Evolutionary conservation across 1,139 yeast species (phyloP).

Genomic region (Suhomyces choctaworum): DNA sequence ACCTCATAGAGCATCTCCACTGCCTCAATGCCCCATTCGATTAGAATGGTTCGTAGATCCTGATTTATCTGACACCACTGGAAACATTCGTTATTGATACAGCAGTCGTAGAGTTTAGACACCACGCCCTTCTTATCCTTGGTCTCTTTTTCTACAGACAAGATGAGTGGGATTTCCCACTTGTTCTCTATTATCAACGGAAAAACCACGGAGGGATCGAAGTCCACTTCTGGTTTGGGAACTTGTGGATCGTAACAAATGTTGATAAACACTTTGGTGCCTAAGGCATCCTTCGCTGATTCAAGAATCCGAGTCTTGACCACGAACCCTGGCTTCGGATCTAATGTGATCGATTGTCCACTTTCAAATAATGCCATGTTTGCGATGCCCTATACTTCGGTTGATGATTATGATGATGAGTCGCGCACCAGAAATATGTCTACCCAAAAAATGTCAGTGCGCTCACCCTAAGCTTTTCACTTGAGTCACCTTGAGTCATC

Average conservation of each 20-base stretch:
- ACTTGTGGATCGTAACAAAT: constrained; percentile 66
- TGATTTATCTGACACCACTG: constrained; percentile 59
- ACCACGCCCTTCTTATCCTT: constrained; percentile 68
- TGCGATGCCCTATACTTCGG: no score
- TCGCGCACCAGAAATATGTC: not conserved
- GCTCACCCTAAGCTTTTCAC: constrained; percentile 3
- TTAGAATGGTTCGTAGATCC: constrained; percentile 48
- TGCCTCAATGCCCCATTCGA: constrained; percentile 69
- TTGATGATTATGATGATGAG: not conserved
- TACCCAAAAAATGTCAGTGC: not conserved
- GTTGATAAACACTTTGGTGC: constrained; percentile 75
- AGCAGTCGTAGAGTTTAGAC: constrained; percentile 74
- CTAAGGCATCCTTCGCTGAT: constrained; percentile 28
- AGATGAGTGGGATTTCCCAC: constrained; percentile 84
- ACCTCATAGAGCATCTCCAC: constrained; percentile 52
- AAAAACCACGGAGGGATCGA: constrained; percentile 58
- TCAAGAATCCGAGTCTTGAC: constrained; percentile 56
- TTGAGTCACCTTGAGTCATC: constrained; percentile 4
- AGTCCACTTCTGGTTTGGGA: constrained; percentile 52
- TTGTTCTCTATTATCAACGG: constrained; percentile 67
- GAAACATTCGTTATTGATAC: constrained; percentile 61
- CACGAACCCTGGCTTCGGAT: constrained; percentile 64
- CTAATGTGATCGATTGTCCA: constrained; percentile 14
- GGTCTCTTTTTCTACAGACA: constrained; percentile 56
- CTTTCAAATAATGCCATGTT: constrained; percentile 12